Evolutionary conservation across 2,329 filamentous ascomycete species (phyloP).

Genomic region (Cercospora citrullina): DNA sequence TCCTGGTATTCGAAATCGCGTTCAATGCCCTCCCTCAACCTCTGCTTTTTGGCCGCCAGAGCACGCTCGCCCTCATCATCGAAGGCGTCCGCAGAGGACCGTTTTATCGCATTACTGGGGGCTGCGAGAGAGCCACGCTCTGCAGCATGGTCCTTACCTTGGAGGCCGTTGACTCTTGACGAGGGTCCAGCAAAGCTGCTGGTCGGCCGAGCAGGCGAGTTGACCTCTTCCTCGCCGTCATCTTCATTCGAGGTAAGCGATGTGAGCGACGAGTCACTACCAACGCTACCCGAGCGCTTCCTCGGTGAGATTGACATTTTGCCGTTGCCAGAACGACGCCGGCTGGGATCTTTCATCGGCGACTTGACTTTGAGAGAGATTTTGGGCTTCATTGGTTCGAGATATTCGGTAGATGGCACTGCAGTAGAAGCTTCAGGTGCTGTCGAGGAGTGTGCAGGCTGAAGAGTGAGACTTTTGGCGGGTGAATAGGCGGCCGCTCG

Average conservation of each 20-base stretch:
- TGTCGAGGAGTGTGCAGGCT: constrained; percentile 15
- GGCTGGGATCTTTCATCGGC: constrained; percentile 26
- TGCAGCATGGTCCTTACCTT: constrained; percentile 34
- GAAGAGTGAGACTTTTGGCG: constrained; percentile 23
- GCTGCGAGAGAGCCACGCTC: constrained; percentile 33
- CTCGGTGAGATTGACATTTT: constrained; percentile 33
- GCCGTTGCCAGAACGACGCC: constrained; percentile 24
- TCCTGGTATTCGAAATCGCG: constrained; percentile 36
- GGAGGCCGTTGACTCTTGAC: constrained; percentile 24
- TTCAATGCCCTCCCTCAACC: constrained; percentile 33
- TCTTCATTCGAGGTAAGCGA: constrained; percentile 40
- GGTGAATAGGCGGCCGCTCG: constrained; percentile 26
- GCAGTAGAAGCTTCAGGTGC: constrained; percentile 22
- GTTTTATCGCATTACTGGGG: constrained; percentile 32
- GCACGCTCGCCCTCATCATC: constrained; percentile 33
- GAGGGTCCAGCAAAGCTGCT: constrained; percentile 14
- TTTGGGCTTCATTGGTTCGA: constrained; percentile 31
- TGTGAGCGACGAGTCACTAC: constrained; percentile 38
- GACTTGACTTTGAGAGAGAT: constrained; percentile 37
- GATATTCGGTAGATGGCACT: constrained; percentile 36
- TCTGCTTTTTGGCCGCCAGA: constrained; percentile 39
- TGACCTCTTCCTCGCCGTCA: constrained; percentile 29
- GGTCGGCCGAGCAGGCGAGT: constrained; percentile 21
- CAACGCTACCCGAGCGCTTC: constrained; percentile 28
- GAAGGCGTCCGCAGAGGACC: constrained; percentile 39